phyloP scores from a whole-genome alignment of 202 grass and related monocot genomes.

The Elaeis oleifera region DNA sequence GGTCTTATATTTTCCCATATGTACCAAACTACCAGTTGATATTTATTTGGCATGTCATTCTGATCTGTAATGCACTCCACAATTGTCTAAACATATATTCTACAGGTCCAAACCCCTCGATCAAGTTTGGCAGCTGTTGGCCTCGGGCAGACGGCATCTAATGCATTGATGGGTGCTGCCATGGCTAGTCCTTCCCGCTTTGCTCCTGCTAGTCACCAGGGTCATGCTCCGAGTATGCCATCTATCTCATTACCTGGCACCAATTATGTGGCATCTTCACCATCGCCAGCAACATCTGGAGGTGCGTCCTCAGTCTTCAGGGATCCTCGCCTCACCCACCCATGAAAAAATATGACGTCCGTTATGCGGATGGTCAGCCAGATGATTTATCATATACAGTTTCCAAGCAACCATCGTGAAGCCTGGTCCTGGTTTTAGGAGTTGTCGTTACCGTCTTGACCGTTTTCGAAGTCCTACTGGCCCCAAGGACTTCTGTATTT shows the following conservation, averaged over 20 bases:
- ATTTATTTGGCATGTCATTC: no score
- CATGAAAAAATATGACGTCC: conserved; percentile 8
- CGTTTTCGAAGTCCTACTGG: no score
- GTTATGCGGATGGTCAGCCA: no score
- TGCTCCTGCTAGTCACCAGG: conserved; percentile 37
- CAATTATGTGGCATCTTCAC: conserved; percentile 57
- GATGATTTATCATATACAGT: no score
- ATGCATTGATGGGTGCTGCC: conserved; percentile 29
- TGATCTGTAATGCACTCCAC: no score
- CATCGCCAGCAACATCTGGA: conserved; percentile 69
- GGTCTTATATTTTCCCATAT: no score
- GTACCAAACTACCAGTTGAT: no score
- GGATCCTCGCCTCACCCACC: conserved; percentile 43
- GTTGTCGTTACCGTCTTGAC: no score
- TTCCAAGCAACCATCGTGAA: no score
- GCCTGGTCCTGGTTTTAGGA: no score
- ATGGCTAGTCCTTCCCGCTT: conserved; percentile 57
- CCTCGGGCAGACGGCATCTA: no score
- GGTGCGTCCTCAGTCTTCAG: conserved; percentile 58
- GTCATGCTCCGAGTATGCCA: conserved; percentile 25
- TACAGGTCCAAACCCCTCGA: conserved; percentile 41
- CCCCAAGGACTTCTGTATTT: no score
- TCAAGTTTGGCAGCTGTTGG: neutral
- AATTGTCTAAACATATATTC: neutral
- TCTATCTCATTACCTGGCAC: conserved; percentile 31